Evolutionary conservation across 768 basidiomycete genomes (phyloP), one percentile per base, ranked within the genome.

Genomic region (Cystofilobasidium capitatum): DNA sequence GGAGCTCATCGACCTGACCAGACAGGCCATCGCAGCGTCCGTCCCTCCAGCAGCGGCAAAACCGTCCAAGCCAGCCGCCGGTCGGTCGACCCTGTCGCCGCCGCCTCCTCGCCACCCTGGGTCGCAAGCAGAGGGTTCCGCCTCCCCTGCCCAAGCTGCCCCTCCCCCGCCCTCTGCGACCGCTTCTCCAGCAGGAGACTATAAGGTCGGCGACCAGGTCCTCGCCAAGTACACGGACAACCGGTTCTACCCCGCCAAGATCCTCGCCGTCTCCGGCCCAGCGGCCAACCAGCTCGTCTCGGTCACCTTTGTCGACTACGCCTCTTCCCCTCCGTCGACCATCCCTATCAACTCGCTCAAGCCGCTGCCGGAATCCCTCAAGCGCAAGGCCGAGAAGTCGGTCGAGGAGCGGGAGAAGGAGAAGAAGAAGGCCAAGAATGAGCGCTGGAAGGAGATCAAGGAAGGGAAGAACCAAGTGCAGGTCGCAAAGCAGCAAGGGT

Each of bases 171-270:
- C 60, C 14, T 20, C 51, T 24, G 10, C 54, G 35, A 22, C 61
- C 12, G n/a, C 47, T 37, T 26, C 44, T 24, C 14, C 55, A 13
- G 17, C 58, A 17, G 5, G 33, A 7, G 54, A 66, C 29, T 78
- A 73, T 69, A 76, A 76, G 66, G 73, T 76, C 14, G 73, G 75
- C 12, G 77, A 77, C 71, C 75, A 77, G 45, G 76, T 76, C 62
- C 74, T 75, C 71, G 77, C 77, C 1, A 75, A 76, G 66, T 78
- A 76, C 71, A 76, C 76, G 66, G 77, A 78, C 70, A 75, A 75
- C 13, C 74, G 76, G 62, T 77, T 74, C 73, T 78, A 78, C 65
- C 75, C 76, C 2, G 77, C 76, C 10, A 70, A 71, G 24, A 76
- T 78, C 39, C 71, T 73, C 44, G 74, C 75, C 17, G 72, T 75